These are phyloP conservation scores for Ophiocordyceps polyrhachis-furcata DNA, from an alignment of 2,329 filamentous ascomycete species.

Conservation along the genomic window DNA sequence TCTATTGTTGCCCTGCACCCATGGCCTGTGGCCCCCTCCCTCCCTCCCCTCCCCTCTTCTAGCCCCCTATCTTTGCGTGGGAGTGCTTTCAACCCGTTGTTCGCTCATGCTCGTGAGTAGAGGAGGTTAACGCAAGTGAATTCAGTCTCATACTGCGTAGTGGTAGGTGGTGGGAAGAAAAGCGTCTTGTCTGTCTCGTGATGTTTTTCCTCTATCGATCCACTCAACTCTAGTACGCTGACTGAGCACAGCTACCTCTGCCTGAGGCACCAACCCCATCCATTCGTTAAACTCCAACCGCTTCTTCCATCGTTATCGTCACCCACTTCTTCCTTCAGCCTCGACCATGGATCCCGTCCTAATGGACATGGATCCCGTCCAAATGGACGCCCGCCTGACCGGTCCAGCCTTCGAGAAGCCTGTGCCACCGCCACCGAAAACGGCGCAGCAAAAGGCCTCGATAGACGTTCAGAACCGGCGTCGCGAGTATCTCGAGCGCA, in stretches of 20 bases:
- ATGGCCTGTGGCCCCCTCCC: not conserved
- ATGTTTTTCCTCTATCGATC: too few relatives aligned
- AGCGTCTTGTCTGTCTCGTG: too few relatives aligned
- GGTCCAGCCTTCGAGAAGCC: conserved; percentile 15
- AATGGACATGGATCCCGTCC: not conserved
- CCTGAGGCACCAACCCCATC: too few relatives aligned
- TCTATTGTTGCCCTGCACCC: not conserved
- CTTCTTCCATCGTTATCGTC: not conserved
- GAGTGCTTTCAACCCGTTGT: not conserved
- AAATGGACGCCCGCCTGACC: not conserved
- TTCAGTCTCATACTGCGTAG: too few relatives aligned
- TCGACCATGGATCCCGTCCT: not conserved
- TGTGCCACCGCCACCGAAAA: conserved; percentile 23
- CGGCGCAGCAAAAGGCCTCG: conserved; percentile 20
- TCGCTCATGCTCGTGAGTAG: too few relatives aligned
- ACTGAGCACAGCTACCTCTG: too few relatives aligned
- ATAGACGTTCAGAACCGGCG: conserved; percentile 56
- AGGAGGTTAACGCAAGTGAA: too few relatives aligned
- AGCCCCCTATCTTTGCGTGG: not conserved
- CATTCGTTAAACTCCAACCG: too few relatives aligned
- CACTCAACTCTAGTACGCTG: too few relatives aligned
- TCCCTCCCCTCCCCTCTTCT: not conserved
- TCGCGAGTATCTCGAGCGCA: conserved; percentile 53
- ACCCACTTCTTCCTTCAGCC: not conserved
- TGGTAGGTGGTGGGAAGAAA: too few relatives aligned